Evolutionary conservation across 345 rosid species (phyloP).

Genomic region (Citrus sinensis): DVS_A1.0 CM039162.1:28458001-28458500

Average conservation of each 20-base stretch:
- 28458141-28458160: background rate
- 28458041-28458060: background rate
- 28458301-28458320: background rate
- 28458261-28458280: background rate
- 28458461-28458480: constrained; percentile 1
- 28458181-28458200: background rate
- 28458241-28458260: background rate
- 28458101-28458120: background rate
- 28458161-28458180: background rate
- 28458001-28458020: background rate
- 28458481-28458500: constrained; percentile 7
- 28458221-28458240: background rate
- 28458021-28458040: background rate
- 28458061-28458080: background rate
- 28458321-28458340: background rate
- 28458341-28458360: background rate
- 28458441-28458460: constrained; percentile 13
- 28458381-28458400: background rate
- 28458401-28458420: background rate
- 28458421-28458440: background rate
- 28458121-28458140: background rate
- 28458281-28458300: background rate
- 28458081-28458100: background rate
- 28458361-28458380: background rate
- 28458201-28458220: background rate